Percentiles rank a stretch among this genome's conserved stretches.
Evolutionary conservation across 2,329 filamentous ascomycete species (phyloP).

Genomic region (Aureobasidium vineae): DNA sequence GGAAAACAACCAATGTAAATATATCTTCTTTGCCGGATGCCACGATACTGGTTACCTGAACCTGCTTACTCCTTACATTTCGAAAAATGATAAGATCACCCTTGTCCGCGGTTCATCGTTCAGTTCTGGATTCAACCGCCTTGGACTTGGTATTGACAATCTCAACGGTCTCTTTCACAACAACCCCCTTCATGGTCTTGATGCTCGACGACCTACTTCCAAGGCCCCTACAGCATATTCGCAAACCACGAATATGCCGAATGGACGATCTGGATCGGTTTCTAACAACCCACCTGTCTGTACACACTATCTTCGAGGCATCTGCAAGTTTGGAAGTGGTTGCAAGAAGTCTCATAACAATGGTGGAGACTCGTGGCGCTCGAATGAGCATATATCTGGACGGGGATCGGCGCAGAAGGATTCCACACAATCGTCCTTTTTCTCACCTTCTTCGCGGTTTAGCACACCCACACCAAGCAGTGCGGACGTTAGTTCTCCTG

Average conservation of each 20-base stretch:
- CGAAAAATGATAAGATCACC: constrained; percentile 52
- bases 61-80: constrained; percentile 54
- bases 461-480: neutral
- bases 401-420: neutral
- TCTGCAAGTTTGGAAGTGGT: constrained; percentile 36
- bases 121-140: constrained; percentile 53
- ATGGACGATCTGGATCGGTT: neutral
- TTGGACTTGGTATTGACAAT: constrained; percentile 53
- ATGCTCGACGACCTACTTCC: neutral
- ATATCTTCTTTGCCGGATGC: constrained; percentile 63
- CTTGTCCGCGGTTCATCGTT: constrained; percentile 55
- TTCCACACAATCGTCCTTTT: neutral
- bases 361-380: neutral
- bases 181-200: constrained; percentile 36
- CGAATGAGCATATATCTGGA: neutral
- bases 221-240: neutral
- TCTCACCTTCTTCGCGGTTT: neutral
- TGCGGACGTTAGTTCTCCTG: neutral
- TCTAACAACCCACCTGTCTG: neutral
- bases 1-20: constrained; percentile 61
- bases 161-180: constrained; percentile 55
- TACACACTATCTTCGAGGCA: constrained; percentile 27
- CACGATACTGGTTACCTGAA: constrained; percentile 60
- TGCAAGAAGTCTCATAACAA: constrained; percentile 34
- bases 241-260: neutral